A percentile compares a stretch with the other conserved stretches of the same genome.
Conservation (phyloP, 2,329 filamentous ascomycete species). For the Westerdykella sp. region DNA sequence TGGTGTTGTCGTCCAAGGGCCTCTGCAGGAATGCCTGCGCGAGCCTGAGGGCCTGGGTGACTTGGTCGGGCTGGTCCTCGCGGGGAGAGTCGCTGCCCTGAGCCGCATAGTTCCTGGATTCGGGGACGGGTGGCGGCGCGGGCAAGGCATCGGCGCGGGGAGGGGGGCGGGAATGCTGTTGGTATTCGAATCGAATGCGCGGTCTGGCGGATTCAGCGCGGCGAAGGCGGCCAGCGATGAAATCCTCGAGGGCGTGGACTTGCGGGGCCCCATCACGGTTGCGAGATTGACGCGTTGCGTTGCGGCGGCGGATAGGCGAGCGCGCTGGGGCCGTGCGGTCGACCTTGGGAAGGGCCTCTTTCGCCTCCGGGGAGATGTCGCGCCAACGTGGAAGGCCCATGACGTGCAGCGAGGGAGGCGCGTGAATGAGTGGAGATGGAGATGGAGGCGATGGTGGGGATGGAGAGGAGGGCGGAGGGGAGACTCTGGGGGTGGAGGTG, state of each 20-base stretch:
- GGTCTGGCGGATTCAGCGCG: constrained; percentile 7
- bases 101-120: constrained; percentile 19
- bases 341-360: constrained; percentile 40
- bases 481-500: not conserved
- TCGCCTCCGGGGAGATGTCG: constrained; percentile 45
- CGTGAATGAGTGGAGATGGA: constrained; percentile 8
- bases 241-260: constrained; percentile 6
- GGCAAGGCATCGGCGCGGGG: constrained; percentile 18
- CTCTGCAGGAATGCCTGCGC: constrained; percentile 5
- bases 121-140: constrained; percentile 31
- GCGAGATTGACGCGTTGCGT: too few relatives aligned
- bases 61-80: constrained; percentile 8
- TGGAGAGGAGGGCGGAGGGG: constrained; percentile 9
- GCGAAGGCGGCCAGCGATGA: constrained; percentile 7
- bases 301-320: constrained; percentile 53
- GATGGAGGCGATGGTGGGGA: constrained; percentile 13
- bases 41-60: constrained; percentile 1
- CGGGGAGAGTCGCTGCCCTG: constrained; percentile 10
- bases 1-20: constrained; percentile 9
- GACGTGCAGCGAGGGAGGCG: constrained; percentile 13
- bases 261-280: constrained; percentile 7
- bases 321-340: constrained; percentile 50
- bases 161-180: constrained; percentile 4
- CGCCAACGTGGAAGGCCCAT: constrained; percentile 53
- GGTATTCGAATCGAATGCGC: not conserved